phyloP scores from a whole-genome alignment of 176 grass and related monocot species.

The Musa acuminata region DNA sequence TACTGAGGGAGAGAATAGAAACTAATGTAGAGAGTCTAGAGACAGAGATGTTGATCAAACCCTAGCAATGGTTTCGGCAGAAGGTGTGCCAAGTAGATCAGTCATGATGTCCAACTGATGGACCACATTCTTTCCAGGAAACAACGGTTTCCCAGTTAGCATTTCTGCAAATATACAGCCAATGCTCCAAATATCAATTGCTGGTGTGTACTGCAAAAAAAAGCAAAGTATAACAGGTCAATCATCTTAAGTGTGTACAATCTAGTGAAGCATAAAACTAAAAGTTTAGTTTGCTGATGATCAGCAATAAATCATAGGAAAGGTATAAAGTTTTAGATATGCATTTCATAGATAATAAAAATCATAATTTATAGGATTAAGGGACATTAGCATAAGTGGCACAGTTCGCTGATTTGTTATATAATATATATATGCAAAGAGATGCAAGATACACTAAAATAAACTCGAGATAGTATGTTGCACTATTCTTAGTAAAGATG shows the following conservation, averaged over 20 bases:
- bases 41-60: conserved; percentile 27
- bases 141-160: conserved; percentile 86
- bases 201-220: conserved; percentile 15
- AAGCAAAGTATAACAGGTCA: background rate
- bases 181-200: conserved; percentile 22
- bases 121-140: conserved; percentile 94
- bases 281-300: too few relatives aligned
- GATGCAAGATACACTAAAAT: too few relatives aligned
- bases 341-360: too few relatives aligned
- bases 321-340: too few relatives aligned
- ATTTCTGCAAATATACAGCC: conserved; percentile 93
- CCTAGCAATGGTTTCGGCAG: conserved; percentile 74
- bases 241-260: too few relatives aligned
- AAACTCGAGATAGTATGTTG: too few relatives aligned
- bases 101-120: conserved; percentile 95
- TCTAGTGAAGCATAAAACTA: background rate
- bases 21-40: background rate
- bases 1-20: background rate
- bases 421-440: too few relatives aligned
- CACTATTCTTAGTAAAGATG: background rate
- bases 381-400: background rate
- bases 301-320: too few relatives aligned
- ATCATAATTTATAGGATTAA: too few relatives aligned
- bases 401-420: background rate
- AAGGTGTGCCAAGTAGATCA: conserved; percentile 81